Base-by-base conservation (phyloP, 148 eudicot species). In the Rhododendron molle region DNA sequence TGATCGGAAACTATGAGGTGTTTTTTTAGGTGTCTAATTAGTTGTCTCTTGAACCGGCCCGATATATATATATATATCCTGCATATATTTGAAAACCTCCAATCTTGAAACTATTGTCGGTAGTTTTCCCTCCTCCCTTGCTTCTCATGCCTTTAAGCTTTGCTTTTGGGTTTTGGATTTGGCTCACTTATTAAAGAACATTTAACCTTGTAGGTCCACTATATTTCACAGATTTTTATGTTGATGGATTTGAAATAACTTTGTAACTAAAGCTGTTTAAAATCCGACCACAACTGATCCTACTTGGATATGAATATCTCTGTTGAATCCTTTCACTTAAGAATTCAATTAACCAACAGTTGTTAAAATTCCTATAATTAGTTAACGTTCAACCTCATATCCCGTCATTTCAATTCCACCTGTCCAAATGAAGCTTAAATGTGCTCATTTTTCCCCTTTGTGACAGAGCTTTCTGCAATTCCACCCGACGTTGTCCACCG, bases 381-480 rank as follows among this genome's bases (percentile, higher is more conserved):
- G 74, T 4, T 71, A 30, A 30, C 18, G 15, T 30, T 71, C 40
- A 71, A 30, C 20, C 38, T 30, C 76, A 30, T 28, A 32, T 30
- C 16, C 40, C 32, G n/a, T 62, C 30, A 62, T 62, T 62, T 62
- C 11, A 10, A 60, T 28, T 28, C 10, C 74, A 71, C 20, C 13
- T 26, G 76, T 32, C 76, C 40, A 71, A 32, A 32, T 16, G 1
- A 71, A 71, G 36, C 40, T 71, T 43, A 44, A 67, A 81, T 12
- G 28, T 82, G 78, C 81, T 74, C 38, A 30, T 14, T 65, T 56
- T 23, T 46, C 8, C 88, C 62, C 71, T 32, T 81, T 73, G 26
- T 83, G 23, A 76, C 96, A 97, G 98, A 97, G 90, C 95, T 97
- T 67, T 86, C 95, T 16, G 96, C 95, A 74, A 91, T 97, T 88